Percentiles rank a stretch among this genome's conserved stretches.
Evolutionary conservation across 2,329 filamentous ascomycete species (phyloP).

Genomic region (Rhexocercosporidium sp.): DNA sequence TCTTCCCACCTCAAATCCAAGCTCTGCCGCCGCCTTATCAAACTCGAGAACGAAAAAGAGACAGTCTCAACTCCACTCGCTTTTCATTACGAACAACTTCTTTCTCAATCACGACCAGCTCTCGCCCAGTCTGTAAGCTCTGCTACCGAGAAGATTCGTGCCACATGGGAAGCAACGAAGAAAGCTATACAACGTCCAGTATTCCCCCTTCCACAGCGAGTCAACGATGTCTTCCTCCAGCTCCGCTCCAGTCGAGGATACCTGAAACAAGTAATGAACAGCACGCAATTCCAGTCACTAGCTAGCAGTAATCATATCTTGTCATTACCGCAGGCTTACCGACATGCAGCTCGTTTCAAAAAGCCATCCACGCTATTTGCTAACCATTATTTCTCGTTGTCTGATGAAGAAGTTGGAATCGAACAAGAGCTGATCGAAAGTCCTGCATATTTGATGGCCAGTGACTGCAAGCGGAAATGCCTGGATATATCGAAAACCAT

Average conservation of each 20-base stretch:
- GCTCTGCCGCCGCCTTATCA: constrained; percentile 61
- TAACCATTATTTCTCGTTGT: constrained; percentile 34
- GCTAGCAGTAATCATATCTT: neutral
- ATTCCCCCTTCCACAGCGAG: constrained; percentile 48
- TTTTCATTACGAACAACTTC: neutral
- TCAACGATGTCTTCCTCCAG: constrained; percentile 29
- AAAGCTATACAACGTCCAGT: constrained; percentile 45
- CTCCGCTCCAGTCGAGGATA: constrained; percentile 44
- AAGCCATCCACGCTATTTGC: constrained; percentile 29
- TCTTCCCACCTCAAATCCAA: constrained; percentile 54
- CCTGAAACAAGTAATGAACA: constrained; percentile 26
- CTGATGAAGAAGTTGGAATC: constrained; percentile 30
- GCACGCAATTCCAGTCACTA: neutral
- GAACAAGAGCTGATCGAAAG: neutral
- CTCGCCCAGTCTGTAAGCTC: constrained; percentile 41
- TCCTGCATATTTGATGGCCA: neutral
- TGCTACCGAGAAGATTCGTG: constrained; percentile 41
- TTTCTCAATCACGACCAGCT: constrained; percentile 30
- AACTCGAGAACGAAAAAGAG: constrained; percentile 61
- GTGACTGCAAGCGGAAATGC: constrained; percentile 30
- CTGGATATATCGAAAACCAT: constrained; percentile 43
- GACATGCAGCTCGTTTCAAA: neutral
- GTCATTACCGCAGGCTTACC: neutral
- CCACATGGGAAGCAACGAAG: constrained; percentile 50
- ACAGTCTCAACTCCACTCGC: constrained; percentile 19